phyloP scores from a whole-genome alignment of 176 grass and related monocot species.

The Avena sativa region DNA sequence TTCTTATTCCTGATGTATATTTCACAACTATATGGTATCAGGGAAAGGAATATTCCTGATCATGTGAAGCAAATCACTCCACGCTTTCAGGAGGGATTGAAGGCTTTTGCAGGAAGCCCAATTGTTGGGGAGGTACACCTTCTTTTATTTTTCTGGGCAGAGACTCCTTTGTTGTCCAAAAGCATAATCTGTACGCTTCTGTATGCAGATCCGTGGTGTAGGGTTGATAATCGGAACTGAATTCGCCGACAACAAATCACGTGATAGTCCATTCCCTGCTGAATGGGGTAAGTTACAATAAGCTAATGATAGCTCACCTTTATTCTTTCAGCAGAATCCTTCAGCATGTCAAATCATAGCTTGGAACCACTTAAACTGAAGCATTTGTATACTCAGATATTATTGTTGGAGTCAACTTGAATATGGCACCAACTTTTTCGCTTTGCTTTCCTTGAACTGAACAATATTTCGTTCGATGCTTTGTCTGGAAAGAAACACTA shows the following conservation, averaged over 20 bases:
- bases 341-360: not conserved
- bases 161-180: constrained; percentile 2
- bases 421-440: not conserved
- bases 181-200: not conserved
- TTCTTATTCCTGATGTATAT: constrained; percentile 35
- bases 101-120: constrained; percentile 74
- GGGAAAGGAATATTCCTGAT: constrained; percentile 85
- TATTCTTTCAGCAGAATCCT: not conserved
- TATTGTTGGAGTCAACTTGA: not conserved
- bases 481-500: too few species aligned
- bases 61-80: constrained; percentile 73
- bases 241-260: constrained; percentile 90
- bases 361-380: constrained; percentile 32
- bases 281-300: constrained; percentile 73
- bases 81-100: constrained; percentile 81
- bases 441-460: not conserved
- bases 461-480: too few species aligned
- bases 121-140: constrained; percentile 90
- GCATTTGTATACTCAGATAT: not conserved
- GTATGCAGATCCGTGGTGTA: constrained; percentile 76
- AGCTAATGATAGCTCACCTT: not conserved
- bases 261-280: constrained; percentile 71
- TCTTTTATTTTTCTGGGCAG: not conserved
- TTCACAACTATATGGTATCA: constrained; percentile 44
- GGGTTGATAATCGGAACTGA: constrained; percentile 88